Evolutionary conservation across 1,284 basidiomycete species (phyloP).

Genomic region (Irpex sp.): DNA sequence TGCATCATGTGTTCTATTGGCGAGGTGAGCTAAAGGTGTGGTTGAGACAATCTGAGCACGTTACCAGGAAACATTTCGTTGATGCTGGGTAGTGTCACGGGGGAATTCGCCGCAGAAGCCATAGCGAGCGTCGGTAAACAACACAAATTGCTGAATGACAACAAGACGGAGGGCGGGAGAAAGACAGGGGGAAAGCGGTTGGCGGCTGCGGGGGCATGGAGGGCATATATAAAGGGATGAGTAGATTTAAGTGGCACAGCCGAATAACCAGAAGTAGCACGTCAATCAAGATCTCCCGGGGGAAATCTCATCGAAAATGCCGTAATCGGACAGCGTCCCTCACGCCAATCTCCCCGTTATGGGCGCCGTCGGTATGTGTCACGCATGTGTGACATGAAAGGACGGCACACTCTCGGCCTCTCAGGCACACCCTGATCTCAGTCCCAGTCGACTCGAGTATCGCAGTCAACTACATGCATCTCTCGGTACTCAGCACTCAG

Average conservation of each 20-base stretch:
- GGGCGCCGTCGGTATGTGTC: not conserved
- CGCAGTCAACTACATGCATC: too few relatives aligned
- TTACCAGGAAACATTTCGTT: slow-evolving; percentile 18
- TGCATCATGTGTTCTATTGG: slow-evolving; percentile 13
- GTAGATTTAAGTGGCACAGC: slow-evolving; percentile 2
- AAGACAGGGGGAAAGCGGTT: not conserved
- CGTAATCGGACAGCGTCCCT: not conserved
- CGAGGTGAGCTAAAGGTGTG: not conserved
- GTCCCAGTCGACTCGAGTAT: too few relatives aligned
- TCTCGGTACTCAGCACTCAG: too few relatives aligned
- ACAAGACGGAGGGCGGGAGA: not conserved
- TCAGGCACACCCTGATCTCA: not conserved
- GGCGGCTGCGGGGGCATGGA: not conserved
- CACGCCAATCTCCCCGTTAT: slow-evolving; percentile 3
- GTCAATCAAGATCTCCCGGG: not conserved
- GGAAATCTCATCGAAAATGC: not conserved
- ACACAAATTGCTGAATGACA: not conserved
- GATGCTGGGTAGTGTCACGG: slow-evolving; percentile 18
- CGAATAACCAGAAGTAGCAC: not conserved
- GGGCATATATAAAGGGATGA: not conserved
- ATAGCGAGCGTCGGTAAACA: not conserved
- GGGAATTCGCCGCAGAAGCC: not conserved
- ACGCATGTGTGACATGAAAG: not conserved
- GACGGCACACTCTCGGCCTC: not conserved
- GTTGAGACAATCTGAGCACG: not conserved